A percentile compares a stretch with the other conserved stretches of the same genome.
These are phyloP conservation scores for Tolypocladium tundrense DNA, from an alignment of 2,329 filamentous ascomycete species.

Conservation along the genomic window DNA sequence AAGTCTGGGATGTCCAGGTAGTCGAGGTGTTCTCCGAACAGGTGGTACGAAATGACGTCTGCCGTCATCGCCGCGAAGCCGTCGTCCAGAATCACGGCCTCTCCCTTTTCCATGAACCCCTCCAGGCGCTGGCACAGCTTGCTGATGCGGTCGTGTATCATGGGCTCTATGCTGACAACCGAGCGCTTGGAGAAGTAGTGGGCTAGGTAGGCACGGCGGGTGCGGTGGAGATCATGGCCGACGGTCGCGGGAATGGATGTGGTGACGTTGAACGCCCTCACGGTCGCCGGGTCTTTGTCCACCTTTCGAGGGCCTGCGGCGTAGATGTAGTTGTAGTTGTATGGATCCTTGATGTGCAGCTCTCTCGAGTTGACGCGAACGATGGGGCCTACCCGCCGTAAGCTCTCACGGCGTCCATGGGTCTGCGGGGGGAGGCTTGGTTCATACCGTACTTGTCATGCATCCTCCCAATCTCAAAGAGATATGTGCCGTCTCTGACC, in stretches of 20 bases:
- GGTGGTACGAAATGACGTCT: conserved; percentile 8
- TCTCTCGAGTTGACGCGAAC: conserved; percentile 22
- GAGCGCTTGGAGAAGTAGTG: conserved; percentile 14
- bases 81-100: conserved; percentile 6
- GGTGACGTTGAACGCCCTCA: conserved; percentile 5
- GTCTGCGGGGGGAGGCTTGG: background rate
- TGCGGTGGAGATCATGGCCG: conserved; percentile 6
- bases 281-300: background rate
- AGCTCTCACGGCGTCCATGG: background rate
- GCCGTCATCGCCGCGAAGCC: conserved; percentile 10
- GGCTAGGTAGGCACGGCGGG: conserved; percentile 7
- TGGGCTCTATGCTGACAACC: conserved; percentile 5
- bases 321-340: conserved; percentile 16
- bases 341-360: conserved; percentile 16
- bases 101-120: background rate
- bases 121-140: conserved; percentile 5
- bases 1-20: conserved; percentile 7
- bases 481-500: conserved; percentile 11
- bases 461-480: conserved; percentile 14
- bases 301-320: conserved; percentile 3
- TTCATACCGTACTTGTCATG: conserved; percentile 17
- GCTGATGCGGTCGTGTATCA: conserved; percentile 8
- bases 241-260: conserved; percentile 4
- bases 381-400: conserved; percentile 14
- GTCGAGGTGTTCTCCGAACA: conserved; percentile 8